Base-by-base conservation (phyloP, 257 asterid species). In the Fraxinus quadrangulata region DNA sequence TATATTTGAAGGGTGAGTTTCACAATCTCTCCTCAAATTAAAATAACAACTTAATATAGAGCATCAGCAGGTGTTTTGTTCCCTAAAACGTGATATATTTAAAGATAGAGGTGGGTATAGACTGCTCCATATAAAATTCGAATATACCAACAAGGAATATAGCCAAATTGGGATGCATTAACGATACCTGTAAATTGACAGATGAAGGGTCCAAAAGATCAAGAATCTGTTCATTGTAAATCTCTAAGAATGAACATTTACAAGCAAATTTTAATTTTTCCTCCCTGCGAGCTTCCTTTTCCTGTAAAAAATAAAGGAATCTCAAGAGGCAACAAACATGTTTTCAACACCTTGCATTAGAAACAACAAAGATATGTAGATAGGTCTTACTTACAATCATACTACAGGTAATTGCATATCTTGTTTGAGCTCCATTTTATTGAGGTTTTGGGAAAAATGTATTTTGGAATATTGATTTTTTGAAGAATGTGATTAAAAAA, bases 191-290 rank as follows among this genome's bases (percentile, higher is more conserved):
- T 85, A 96, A 87, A 87, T 93, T 96, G 74, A 75, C 61, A 26
- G 98, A 89, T 71, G 97, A 83, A 75, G 97, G 99, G 78, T 93
- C 94, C 87, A 96, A 80, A 74, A 96, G 97, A 80, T 96, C 99
- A 73, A 92, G 89, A 87, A 96, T 96, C 34, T 96, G 99, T 80
- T 93, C 99, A 13, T 95, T 96, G 80, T 96, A 96, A 56, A 96
- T 96, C 84, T 96, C 99, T 72, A 95, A 84, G 87, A 95, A 95
- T 63, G 99, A 95, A 78, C 98, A 93, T 87, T 83, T 92, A 78
- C 97, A 92, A 54, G 92, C 88, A 82, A 90, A 96, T 81, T 77
- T 92, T 71, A 96, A 70, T 63, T 92, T 91, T 81, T 93, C 98
- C 85, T 95, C 99, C 85, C 99, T 85, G 9, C 97, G 97, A 63